Conservation (phyloP, 2,329 filamentous ascomycete species). For the Monosporascus sp. region DNA sequence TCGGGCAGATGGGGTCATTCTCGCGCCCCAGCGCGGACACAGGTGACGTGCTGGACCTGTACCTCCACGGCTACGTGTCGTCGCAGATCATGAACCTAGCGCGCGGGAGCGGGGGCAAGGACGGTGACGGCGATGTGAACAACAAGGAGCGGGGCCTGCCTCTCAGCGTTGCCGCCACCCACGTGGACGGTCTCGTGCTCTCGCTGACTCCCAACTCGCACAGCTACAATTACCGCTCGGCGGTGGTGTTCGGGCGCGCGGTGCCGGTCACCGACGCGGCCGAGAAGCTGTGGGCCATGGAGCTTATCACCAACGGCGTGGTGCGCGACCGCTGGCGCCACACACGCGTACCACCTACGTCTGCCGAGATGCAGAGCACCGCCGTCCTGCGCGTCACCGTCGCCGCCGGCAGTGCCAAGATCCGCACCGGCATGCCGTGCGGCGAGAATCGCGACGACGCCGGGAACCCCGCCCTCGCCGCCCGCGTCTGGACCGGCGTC, state of each 20-base stretch:
- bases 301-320: slow-evolving; percentile 70
- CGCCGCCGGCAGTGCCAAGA: slow-evolving; percentile 69
- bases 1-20: slow-evolving; percentile 75
- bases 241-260: slow-evolving; percentile 71
- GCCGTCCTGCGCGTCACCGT: slow-evolving; percentile 66
- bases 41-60: slow-evolving; percentile 65
- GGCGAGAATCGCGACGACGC: slow-evolving; percentile 44
- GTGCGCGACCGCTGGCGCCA: slow-evolving; percentile 65
- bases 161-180: slow-evolving; percentile 65
- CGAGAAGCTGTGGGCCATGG: slow-evolving; percentile 75
- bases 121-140: slow-evolving; percentile 5
- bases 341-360: slow-evolving; percentile 64
- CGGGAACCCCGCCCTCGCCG: slow-evolving; percentile 36
- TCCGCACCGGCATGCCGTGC: slow-evolving; percentile 58
- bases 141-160: slow-evolving; percentile 52
- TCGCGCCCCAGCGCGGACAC: slow-evolving; percentile 52
- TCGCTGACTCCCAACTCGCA: slow-evolving; percentile 75
- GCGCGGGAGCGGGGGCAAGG: slow-evolving; percentile 20
- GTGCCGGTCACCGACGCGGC: slow-evolving; percentile 57
- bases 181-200: slow-evolving; percentile 75
- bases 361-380: slow-evolving; percentile 70
- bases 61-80: slow-evolving; percentile 81
- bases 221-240: slow-evolving; percentile 83
- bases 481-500: slow-evolving; percentile 50
- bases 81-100: slow-evolving; percentile 69